Conservation (phyloP, 768 basidiomycete genomes). For the Hortiboletus flavorubellus region DNA sequence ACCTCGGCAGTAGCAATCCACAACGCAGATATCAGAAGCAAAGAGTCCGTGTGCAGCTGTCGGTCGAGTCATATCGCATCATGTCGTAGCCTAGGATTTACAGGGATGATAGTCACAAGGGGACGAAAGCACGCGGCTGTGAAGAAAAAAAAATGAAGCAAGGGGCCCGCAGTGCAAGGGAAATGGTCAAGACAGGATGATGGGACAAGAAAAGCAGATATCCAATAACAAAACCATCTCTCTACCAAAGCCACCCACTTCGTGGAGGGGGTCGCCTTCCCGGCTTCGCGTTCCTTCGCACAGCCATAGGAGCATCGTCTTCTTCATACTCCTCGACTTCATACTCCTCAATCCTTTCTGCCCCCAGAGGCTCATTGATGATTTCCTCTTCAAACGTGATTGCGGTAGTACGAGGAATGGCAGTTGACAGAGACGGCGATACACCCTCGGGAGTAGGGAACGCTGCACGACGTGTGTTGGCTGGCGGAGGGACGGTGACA, state of each 20-base stretch:
- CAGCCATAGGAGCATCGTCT: slow-evolving; percentile 39
- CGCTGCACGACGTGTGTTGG: slow-evolving; percentile 73
- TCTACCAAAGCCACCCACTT: slow-evolving; percentile 58
- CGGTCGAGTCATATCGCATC: slow-evolving; percentile 26
- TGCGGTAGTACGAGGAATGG: slow-evolving; percentile 71
- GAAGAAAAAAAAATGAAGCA: slow-evolving; percentile 18
- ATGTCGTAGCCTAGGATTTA: slow-evolving; percentile 16
- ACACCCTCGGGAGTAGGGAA: slow-evolving; percentile 66
- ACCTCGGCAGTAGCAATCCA: slow-evolving; percentile 4
- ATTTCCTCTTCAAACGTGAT: slow-evolving; percentile 63
- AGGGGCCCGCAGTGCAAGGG: slow-evolving; percentile 17
- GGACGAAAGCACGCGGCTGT: slow-evolving; percentile 7
- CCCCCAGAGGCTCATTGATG: slow-evolving; percentile 30
- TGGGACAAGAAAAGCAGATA: slow-evolving; percentile 35
- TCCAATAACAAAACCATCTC: slow-evolving; percentile 26
- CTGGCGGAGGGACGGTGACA: slow-evolving; percentile 70
- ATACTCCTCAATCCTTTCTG: slow-evolving; percentile 39
- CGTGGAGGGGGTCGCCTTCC: slow-evolving; percentile 47
- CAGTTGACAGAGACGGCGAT: slow-evolving; percentile 53
- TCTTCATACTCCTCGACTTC: slow-evolving; percentile 41
- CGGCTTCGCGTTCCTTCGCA: slow-evolving; percentile 42
- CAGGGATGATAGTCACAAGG: slow-evolving; percentile 8
- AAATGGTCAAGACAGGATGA: slow-evolving; percentile 13
- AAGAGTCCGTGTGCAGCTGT: slow-evolving; percentile 20
- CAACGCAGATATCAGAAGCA: slow-evolving; percentile 8